Conservation (phyloP, 257 asterid species). For the Verbena officinalis region DNA sequence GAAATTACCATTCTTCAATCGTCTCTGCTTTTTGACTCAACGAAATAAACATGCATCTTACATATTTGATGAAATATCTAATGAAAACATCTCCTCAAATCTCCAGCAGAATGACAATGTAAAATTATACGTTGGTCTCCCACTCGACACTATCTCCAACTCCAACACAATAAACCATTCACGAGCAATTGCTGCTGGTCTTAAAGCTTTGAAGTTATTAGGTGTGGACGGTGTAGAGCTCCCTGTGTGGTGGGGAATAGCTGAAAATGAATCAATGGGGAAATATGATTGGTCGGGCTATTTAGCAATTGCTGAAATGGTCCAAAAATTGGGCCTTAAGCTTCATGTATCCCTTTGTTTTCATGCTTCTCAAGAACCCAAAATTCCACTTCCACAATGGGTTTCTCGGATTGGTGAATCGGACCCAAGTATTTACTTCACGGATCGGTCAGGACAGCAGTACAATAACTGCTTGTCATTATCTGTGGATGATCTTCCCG, state of each 20-base stretch:
- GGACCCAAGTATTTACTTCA: conserved; percentile 56
- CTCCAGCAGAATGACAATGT: conserved; percentile 50
- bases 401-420: conserved; percentile 64
- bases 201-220: conserved; percentile 73
- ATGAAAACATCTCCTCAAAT: not conserved
- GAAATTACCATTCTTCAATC: not conserved
- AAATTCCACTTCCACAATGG: conserved; percentile 68
- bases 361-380: conserved; percentile 55
- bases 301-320: conserved; percentile 65
- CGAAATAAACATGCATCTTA: not conserved
- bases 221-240: conserved; percentile 94
- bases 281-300: conserved; percentile 78
- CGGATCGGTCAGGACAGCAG: conserved; percentile 59
- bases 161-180: conserved; percentile 58
- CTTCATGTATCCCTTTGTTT: conserved; percentile 73
- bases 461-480: conserved; percentile 69
- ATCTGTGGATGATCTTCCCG: conserved; percentile 74
- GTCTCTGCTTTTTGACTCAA: not conserved
- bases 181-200: conserved; percentile 78
- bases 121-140: conserved; percentile 78
- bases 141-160: conserved; percentile 70
- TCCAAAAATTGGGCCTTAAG: conserved; percentile 62
- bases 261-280: conserved; percentile 67
- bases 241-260: conserved; percentile 96
- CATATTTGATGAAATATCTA: conserved; percentile 1